Evolutionary conservation across 2,329 filamentous ascomycete species (phyloP).

Genomic region (Aspergillus fructus): DNA sequence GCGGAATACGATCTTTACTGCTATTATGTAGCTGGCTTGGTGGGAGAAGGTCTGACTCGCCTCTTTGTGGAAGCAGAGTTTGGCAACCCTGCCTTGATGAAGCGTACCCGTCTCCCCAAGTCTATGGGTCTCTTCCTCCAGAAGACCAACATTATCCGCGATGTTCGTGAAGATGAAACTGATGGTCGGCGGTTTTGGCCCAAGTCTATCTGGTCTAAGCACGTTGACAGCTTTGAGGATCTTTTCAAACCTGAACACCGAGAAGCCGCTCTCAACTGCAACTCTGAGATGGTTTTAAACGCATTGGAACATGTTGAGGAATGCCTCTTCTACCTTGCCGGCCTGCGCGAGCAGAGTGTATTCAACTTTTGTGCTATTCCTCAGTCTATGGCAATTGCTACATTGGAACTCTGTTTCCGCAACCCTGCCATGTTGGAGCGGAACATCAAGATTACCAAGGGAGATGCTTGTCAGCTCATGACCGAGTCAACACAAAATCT

Average conservation of each 20-base stretch:
- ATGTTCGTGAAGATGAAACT: conserved; percentile 83
- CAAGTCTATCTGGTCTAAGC: conserved; percentile 93
- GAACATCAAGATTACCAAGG: conserved; percentile 96
- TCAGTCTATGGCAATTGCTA: conserved; percentile 96
- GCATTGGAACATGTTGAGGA: conserved; percentile 84
- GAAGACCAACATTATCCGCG: conserved; percentile 98
- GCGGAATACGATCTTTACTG: conserved; percentile 95
- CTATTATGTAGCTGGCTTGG: conserved; percentile 97
- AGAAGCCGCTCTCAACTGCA: conserved; percentile 76
- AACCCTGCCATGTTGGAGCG: conserved; percentile 82
- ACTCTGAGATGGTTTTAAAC: conserved; percentile 91
- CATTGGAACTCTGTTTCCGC: conserved; percentile 85
- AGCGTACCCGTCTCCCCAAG: conserved; percentile 78
- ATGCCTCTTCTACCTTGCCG: conserved; percentile 96
- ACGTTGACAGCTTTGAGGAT: conserved; percentile 86
- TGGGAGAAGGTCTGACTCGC: conserved; percentile 87
- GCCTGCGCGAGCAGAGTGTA: conserved; percentile 89
- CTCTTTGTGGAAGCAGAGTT: conserved; percentile 85
- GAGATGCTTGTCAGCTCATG: conserved; percentile 89
- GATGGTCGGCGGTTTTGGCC: conserved; percentile 93
- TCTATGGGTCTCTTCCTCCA: conserved; percentile 98
- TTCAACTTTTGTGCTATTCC: conserved; percentile 99
- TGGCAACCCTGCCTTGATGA: conserved; percentile 79
- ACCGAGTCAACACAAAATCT: conserved; percentile 89
- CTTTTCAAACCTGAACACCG: conserved; percentile 80